Base-by-base conservation (phyloP, 2,329 filamentous ascomycete genomes). In the Trichophyton schoenleinii region DNA sequence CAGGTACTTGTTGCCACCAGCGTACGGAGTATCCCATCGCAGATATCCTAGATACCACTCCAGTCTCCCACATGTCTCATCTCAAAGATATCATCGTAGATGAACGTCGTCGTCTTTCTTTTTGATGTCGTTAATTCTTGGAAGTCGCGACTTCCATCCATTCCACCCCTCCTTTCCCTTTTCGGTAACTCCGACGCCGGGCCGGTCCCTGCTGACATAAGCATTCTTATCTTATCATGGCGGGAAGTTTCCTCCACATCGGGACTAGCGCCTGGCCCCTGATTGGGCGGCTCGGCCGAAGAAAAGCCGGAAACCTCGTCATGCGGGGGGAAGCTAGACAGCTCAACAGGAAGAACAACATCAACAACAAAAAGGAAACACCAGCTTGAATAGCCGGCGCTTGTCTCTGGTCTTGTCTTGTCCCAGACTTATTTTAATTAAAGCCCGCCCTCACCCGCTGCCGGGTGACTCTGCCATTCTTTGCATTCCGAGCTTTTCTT, bases 261-360 rank as follows among this genome's bases (percentile, higher is more conserved):
- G 25, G 31, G 52, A 36, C 52, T 55, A 55, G 52, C 52, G 25
- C 28, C 20, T 28, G 15, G 11, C 18, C 52, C 28, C 52, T 55
- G 52, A 55, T 55, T 55, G 52, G 52, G 15, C 52, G 28, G 52
- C 52, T 55, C 31, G 52, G 52, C 52, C 52, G 52, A 55, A 52
- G 20, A 28, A 52, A 52, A 52, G 46, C 46, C 46, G 46, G 46
- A 4, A 15, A 52, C 11, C 11, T 52, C 41, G 41, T 44, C 41
- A 44, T 52, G 46, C 46, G 46, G 46, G 46, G 46, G 18, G 20
- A 48, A 52, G 20, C 8, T 13, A 22, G 8, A 28, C 15, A 44
- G 41, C 41, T 44, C 46, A 52, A 25, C 46, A 52, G 15, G 11
- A 52, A 28, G 11, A 52, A 9, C 44, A 52, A 52, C 8, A 9